phyloP scores from a whole-genome alignment of 2,329 filamentous ascomycete genomes.

The Penicillium sp. region DNA sequence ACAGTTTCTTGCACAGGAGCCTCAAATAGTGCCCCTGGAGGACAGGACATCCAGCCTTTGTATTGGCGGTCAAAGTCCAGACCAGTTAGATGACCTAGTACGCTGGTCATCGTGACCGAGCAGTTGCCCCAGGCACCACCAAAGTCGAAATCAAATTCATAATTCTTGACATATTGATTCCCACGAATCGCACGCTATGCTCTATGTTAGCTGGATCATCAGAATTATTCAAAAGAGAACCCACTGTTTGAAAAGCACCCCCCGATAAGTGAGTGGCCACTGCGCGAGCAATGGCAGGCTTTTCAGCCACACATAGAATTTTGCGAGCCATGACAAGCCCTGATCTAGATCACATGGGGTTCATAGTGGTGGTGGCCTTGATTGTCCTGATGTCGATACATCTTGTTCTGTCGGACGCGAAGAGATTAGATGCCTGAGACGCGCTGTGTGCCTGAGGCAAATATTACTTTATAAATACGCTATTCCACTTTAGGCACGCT shows the following conservation, averaged over 20 bases:
- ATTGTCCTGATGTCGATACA: conserved; percentile 9
- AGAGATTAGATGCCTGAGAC: conserved; percentile 7
- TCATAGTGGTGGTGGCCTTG: conserved; percentile 8
- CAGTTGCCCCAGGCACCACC: conserved; percentile 75
- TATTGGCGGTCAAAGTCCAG: conserved; percentile 72
- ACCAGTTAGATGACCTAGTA: conserved; percentile 81
- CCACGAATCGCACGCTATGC: conserved; percentile 64
- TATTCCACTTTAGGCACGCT: conserved; percentile 3
- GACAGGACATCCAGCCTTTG: conserved; percentile 76
- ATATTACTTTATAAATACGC: not conserved
- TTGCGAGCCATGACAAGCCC: conserved; percentile 44
- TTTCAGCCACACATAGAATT: conserved; percentile 76
- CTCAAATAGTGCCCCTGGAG: conserved; percentile 75
- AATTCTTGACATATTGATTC: conserved; percentile 86
- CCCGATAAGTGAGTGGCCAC: conserved; percentile 88
- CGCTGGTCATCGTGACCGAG: conserved; percentile 88
- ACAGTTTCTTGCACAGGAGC: conserved; percentile 71
- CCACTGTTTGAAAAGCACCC: conserved; percentile 66
- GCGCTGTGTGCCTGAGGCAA: conserved; percentile 16
- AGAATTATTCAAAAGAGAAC: conserved; percentile 30
- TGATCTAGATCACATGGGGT: conserved; percentile 6
- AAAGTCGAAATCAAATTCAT: conserved; percentile 87
- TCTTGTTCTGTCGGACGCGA: conserved; percentile 18
- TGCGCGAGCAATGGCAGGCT: conserved; percentile 93
- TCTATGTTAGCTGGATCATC: conserved; percentile 17